Evolutionary conservation across 2,329 filamentous ascomycete genomes (phyloP).

Genomic region (Nothopassalora personata): DNA sequence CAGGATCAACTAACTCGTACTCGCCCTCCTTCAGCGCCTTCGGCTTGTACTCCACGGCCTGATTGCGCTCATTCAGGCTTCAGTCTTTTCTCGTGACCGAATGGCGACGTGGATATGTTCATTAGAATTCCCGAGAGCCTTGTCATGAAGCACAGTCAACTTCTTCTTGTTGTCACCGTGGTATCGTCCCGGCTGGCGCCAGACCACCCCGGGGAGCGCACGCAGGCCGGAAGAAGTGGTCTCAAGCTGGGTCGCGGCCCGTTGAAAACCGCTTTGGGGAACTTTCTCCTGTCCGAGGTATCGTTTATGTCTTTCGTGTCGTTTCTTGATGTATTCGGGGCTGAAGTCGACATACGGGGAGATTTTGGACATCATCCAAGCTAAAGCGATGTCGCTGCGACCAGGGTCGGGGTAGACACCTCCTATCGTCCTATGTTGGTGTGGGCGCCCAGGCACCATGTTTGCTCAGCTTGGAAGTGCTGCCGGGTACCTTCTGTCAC

Average conservation of each 20-base stretch:
- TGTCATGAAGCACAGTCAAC: slow-evolving; percentile 4
- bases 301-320: slow-evolving; percentile 9
- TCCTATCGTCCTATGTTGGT: slow-evolving; percentile 50
- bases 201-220: slow-evolving; percentile 7
- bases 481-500: slow-evolving; percentile 35
- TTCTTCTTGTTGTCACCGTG: slow-evolving; percentile 12
- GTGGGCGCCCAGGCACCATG: slow-evolving; percentile 53
- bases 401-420: slow-evolving; percentile 38
- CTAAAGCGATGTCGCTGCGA: slow-evolving; percentile 34
- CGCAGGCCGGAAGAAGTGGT: slow-evolving; percentile 9
- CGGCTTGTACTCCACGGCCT: slow-evolving; percentile 7
- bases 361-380: slow-evolving; percentile 37
- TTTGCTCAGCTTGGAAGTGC: slow-evolving; percentile 39
- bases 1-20: slow-evolving; percentile 11
- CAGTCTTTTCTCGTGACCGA: slow-evolving; percentile 8
- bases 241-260: slow-evolving; percentile 10
- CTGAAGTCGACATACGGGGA: slow-evolving; percentile 32
- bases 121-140: slow-evolving; percentile 12
- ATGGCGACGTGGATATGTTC: slow-evolving; percentile 12
- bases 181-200: slow-evolving; percentile 10
- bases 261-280: slow-evolving; percentile 6
- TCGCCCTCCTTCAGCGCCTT: slow-evolving; percentile 7
- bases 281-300: slow-evolving; percentile 6
- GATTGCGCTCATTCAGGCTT: slow-evolving; percentile 8
- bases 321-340: slow-evolving; percentile 24